Evolutionary conservation across 257 asterid species (phyloP), one percentile per base, ranked within the genome.

Genomic region (Solanum rostratum): DNA sequence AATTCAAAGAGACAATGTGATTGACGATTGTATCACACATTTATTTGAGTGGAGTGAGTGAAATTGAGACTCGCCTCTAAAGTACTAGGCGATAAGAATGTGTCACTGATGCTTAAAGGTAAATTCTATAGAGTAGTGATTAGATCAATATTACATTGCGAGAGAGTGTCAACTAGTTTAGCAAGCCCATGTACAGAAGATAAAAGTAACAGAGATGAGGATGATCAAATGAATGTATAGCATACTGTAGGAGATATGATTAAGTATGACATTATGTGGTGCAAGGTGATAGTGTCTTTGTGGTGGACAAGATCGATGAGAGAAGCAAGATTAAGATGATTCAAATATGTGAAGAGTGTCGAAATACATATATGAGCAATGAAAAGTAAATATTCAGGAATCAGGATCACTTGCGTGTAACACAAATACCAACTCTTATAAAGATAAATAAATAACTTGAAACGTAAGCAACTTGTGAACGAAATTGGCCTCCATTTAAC

Each of bases 141-240:
- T 6, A n/a, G 19, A 18, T 10, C 7, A 54, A 1, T 0, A 54
- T 10, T 0, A 0, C 18, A 5, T 10, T 54, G 19, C 18, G 2
- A 10, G 60, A 54, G 22, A 54, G 22, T 54, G 22, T 7, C 0
- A 4, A 3, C 10, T 22, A 7, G 19, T 7, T 20, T 6, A 53
- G 7, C 16, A 53, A 15, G 59, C 6, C 4, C 0, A 53, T 8
- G 16, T 6, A 2, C 18, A 53, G n/a, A 16, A 52, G 0, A 53
- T 53, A 16, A 53, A 53, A 20, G 3, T 0, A 53, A 1, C 1
- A 6, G 10, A 16, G 20, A 53, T 6, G 59, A 53, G 20, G 18
- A 53, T 16, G 10, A 20, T 53, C n/a, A 53, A 1, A 53, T 53
- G 59, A 0, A 53, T 53, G 59, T 15, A n/a, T 16, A 20, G 59